Evolutionary conservation across 176 grass and related monocot species (phyloP).

Genomic region (Tillandsia leiboldiana): DNA sequence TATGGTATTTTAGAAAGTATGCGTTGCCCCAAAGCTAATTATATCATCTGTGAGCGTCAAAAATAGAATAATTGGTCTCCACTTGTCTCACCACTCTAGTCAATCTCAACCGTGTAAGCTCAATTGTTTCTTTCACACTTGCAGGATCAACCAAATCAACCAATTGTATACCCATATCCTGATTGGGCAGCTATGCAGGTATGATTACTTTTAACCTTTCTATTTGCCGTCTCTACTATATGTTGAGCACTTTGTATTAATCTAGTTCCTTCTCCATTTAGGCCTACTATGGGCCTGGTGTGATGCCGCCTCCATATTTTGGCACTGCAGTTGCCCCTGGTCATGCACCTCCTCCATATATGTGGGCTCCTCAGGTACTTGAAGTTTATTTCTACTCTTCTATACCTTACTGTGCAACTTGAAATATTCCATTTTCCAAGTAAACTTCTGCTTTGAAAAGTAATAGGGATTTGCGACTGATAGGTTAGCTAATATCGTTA

Average conservation of each 20-base stretch:
- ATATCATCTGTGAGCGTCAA: neutral
- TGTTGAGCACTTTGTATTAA: conserved; percentile 13
- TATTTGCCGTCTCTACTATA: conserved; percentile 1
- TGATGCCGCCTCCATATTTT: conserved; percentile 58
- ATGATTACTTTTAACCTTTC: neutral
- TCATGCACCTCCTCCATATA: conserved; percentile 48
- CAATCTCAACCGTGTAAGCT: conserved; percentile 6
- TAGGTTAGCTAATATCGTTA: neutral
- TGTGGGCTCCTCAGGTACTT: conserved; percentile 77
- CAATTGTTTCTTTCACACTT: conserved; percentile 18
- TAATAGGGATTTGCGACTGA: neutral
- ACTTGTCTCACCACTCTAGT: neutral
- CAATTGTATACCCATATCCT: conserved; percentile 48
- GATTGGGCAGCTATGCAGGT: conserved; percentile 81
- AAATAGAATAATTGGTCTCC: neutral
- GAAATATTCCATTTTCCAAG: neutral
- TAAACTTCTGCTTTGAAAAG: neutral
- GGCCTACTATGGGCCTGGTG: conserved; percentile 76
- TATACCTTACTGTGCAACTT: neutral
- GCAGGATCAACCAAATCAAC: conserved; percentile 61
- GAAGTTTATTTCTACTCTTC: neutral
- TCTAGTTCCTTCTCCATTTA: conserved; percentile 19
- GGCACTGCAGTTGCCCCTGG: conserved; percentile 42
- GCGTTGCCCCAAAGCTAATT: too few relatives aligned
- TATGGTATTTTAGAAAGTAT: too few relatives aligned